Percentiles rank a stretch among this genome's conserved stretches.
Evolutionary conservation across 1,284 basidiomycete species (phyloP).

Genomic region (Leccinum brunneo-olivaceum): DNA sequence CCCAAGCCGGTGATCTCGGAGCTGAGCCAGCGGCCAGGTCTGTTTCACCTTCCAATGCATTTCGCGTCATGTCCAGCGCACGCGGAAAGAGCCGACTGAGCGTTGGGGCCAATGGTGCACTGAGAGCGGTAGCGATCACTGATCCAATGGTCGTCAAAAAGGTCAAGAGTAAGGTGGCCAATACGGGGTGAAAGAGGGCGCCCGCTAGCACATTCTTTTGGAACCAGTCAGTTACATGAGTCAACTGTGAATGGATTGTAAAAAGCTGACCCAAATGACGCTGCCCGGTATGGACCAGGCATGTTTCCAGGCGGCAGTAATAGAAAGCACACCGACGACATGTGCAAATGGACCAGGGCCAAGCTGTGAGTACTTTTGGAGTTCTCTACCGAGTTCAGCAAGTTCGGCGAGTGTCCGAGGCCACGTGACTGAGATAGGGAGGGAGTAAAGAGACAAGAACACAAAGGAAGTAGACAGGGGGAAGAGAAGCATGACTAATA

Average conservation of each 20-base stretch:
- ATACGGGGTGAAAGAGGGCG: slow-evolving; percentile 73
- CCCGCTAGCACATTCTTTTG: slow-evolving; percentile 83
- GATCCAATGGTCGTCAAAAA: slow-evolving; percentile 83
- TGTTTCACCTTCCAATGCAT: slow-evolving; percentile 52
- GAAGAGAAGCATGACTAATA: slow-evolving; percentile 64
- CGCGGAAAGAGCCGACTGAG: slow-evolving; percentile 76
- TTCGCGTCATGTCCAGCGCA: slow-evolving; percentile 74
- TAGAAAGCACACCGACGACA: slow-evolving; percentile 73
- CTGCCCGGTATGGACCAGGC: slow-evolving; percentile 92
- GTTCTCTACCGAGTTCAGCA: slow-evolving; percentile 64
- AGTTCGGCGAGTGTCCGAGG: slow-evolving; percentile 69
- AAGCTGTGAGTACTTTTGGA: slow-evolving; percentile 71
- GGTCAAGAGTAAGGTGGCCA: slow-evolving; percentile 75
- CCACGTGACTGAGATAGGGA: slow-evolving; percentile 71
- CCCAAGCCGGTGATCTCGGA: slow-evolving; percentile 65
- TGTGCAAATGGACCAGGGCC: slow-evolving; percentile 57
- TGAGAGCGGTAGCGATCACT: slow-evolving; percentile 68
- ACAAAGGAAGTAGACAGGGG: slow-evolving; percentile 54
- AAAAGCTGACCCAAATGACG: slow-evolving; percentile 65
- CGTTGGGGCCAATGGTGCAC: slow-evolving; percentile 79
- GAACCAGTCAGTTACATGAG: slow-evolving; percentile 18
- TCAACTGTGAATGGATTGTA: slow-evolving; percentile 22
- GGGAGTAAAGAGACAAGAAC: slow-evolving; percentile 44
- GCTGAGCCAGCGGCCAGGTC: slow-evolving; percentile 31
- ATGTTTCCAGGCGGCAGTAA: slow-evolving; percentile 89